Evolutionary conservation across 139 green algal species (phyloP).

Genomic region (Micromonas pusilla): DNA sequence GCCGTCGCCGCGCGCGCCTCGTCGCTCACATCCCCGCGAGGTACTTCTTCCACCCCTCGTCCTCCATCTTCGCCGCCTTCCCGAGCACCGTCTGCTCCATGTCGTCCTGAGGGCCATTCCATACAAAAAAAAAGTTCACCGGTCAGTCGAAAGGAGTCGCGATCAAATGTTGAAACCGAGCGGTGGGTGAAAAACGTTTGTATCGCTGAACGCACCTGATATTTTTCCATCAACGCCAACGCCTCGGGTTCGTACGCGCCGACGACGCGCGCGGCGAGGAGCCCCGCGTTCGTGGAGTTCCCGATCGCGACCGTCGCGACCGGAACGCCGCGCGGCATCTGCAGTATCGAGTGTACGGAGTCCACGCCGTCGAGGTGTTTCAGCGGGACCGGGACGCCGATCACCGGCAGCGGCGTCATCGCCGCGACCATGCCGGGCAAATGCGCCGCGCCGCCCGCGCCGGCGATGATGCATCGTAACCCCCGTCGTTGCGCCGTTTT

Average conservation of each 20-base stretch:
- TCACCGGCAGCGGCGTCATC: conserved; percentile 89
- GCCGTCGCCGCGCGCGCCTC: no score
- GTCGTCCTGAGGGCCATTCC: no score
- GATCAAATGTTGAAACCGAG: no score
- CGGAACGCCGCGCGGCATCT: conserved; percentile 92
- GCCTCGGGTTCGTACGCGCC: conserved; percentile 31
- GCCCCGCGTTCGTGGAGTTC: conserved; percentile 89
- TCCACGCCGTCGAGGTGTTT: conserved; percentile 84
- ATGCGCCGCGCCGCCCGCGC: conserved; percentile 89
- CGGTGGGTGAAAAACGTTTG: no score
- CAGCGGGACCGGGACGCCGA: conserved; percentile 85
- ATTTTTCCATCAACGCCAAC: conserved; percentile 35
- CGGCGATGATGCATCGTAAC: conserved; percentile 81
- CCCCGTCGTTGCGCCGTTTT: conserved; percentile 53
- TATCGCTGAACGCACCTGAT: no score
- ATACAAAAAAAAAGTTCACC: no score
- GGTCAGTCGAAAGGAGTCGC: no score
- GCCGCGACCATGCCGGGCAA: conserved; percentile 94
- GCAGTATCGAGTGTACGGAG: conserved; percentile 84
- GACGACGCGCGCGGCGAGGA: conserved; percentile 86
- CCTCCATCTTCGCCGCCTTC: conserved; percentile 39
- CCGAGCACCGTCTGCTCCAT: conserved; percentile 36
- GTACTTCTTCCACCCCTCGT: conserved; percentile 37
- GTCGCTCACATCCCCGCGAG: conserved; percentile 19
- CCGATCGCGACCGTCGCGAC: conserved; percentile 96